Conservation (phyloP, 2,329 filamentous ascomycete species). For the Fusarium gaditjirri region DNA sequence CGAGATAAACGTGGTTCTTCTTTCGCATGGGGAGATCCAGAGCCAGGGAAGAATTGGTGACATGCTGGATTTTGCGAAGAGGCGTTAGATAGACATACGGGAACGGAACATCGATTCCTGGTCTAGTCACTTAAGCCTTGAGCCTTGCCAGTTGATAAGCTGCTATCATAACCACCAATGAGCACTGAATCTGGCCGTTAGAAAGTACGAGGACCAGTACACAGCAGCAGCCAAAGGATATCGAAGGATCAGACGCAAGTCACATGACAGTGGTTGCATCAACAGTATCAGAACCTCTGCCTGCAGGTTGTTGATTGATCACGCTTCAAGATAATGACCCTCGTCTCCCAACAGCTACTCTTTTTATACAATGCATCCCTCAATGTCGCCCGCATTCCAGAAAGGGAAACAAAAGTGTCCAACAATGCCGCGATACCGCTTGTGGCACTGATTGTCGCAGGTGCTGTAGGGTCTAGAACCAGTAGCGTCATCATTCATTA, state of each 20-base stretch:
- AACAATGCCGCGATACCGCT: not conserved
- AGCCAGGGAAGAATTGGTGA: not conserved
- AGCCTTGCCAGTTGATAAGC: not conserved
- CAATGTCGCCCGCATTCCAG: not conserved
- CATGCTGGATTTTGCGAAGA: not conserved
- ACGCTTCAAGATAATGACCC: accelerated
- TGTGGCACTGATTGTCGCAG: not conserved
- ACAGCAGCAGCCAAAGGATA: not conserved
- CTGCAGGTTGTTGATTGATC: not conserved
- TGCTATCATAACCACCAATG: no score
- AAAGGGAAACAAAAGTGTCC: not conserved
- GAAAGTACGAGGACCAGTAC: no score
- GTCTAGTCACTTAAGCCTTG: accelerated
- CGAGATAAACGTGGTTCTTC: not conserved
- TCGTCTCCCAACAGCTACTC: not conserved
- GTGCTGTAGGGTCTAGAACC: not conserved
- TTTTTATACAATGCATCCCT: not conserved
- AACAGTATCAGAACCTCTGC: no score
- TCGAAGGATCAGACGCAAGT: not conserved
- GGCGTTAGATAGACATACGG: not conserved
- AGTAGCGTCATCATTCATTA: not conserved
- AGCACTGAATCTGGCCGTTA: no score
- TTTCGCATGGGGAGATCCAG: not conserved
- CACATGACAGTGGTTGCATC: not conserved
- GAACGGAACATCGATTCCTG: not conserved